Percentiles rank a stretch among this genome's conserved stretches.
phyloP scores from a whole-genome alignment of 2,329 filamentous ascomycete genomes.

The Cucurbitaria berberidis region DNA sequence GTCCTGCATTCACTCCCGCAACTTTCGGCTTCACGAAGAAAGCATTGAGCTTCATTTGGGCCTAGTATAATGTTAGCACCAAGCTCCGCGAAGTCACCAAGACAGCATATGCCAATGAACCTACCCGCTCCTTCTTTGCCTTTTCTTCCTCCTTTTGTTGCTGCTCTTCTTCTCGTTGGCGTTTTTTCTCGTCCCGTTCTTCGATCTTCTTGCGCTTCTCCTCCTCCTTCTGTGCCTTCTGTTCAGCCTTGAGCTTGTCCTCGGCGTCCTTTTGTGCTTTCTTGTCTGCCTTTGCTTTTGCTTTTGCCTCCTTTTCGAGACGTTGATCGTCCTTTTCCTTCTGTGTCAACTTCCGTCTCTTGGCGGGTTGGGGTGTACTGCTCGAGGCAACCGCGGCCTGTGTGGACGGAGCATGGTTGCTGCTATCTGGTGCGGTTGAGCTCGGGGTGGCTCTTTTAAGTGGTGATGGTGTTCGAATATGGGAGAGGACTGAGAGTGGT shows the following conservation, averaged over 20 bases:
- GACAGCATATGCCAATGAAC: constrained; percentile 14
- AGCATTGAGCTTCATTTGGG: constrained; percentile 51
- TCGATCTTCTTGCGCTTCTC: constrained; percentile 45
- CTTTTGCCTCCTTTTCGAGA: constrained; percentile 48
- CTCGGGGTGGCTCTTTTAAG: constrained; percentile 18
- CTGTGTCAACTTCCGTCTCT: constrained; percentile 52
- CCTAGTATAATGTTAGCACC: constrained; percentile 37
- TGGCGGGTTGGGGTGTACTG: constrained; percentile 43
- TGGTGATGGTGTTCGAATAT: constrained; percentile 41
- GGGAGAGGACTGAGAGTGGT: constrained; percentile 41
- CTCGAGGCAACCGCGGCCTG: constrained; percentile 17
- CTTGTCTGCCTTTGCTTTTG: constrained; percentile 45
- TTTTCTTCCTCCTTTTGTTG: constrained; percentile 51
- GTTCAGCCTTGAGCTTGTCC: constrained; percentile 45
- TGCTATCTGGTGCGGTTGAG: neutral
- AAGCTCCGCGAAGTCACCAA: neutral
- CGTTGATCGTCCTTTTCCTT: constrained; percentile 51
- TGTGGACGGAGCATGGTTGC: neutral
- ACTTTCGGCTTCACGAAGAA: constrained; percentile 54
- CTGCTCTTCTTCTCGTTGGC: constrained; percentile 55
- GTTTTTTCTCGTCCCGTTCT: constrained; percentile 50
- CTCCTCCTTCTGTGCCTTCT: constrained; percentile 45
- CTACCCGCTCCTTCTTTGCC: constrained; percentile 49
- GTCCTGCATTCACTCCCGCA: constrained; percentile 35
- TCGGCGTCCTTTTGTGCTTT: constrained; percentile 45